phyloP scores from a whole-genome alignment of 2,329 filamentous ascomycete genomes.

The Fusarium graminum region DNA sequence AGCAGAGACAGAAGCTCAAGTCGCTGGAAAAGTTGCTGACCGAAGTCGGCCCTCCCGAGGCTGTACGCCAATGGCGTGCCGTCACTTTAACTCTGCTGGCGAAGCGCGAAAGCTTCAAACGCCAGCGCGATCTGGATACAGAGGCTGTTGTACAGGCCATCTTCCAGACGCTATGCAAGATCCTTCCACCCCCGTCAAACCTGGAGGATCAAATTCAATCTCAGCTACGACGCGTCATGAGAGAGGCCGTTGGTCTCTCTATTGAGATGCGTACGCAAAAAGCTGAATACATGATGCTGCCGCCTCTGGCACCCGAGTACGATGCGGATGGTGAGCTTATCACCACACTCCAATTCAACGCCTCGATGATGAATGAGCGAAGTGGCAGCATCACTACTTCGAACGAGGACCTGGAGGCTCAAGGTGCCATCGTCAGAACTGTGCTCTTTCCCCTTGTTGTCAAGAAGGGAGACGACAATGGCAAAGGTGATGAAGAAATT shows the following conservation, averaged over 20 bases:
- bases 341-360: conserved; percentile 91
- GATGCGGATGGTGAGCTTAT: conserved; percentile 91
- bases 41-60: conserved; percentile 86
- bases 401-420: conserved; percentile 84
- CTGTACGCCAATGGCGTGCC: conserved; percentile 97
- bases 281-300: conserved; percentile 98
- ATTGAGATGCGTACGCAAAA: conserved; percentile 98
- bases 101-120: conserved; percentile 81
- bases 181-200: conserved; percentile 88
- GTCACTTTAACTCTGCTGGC: conserved; percentile 92
- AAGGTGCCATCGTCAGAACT: conserved; percentile 84
- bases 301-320: conserved; percentile 93
- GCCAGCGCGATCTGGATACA: conserved; percentile 88
- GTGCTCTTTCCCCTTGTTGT: conserved; percentile 97
- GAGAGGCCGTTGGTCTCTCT: conserved; percentile 87
- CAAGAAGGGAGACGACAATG: conserved; percentile 91
- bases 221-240: conserved; percentile 88
- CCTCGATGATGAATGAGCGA: conserved; percentile 93
- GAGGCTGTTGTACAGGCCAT: conserved; percentile 93
- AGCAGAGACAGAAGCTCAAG: conserved; percentile 98
- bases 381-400: conserved; percentile 70
- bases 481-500: conserved; percentile 91
- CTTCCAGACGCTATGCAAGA: conserved; percentile 82
- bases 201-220: conserved; percentile 84
- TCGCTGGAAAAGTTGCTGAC: conserved; percentile 90